Base-by-base conservation (phyloP, 1,284 basidiomycete genomes). In the Ceratobasidium sp. region DNA sequence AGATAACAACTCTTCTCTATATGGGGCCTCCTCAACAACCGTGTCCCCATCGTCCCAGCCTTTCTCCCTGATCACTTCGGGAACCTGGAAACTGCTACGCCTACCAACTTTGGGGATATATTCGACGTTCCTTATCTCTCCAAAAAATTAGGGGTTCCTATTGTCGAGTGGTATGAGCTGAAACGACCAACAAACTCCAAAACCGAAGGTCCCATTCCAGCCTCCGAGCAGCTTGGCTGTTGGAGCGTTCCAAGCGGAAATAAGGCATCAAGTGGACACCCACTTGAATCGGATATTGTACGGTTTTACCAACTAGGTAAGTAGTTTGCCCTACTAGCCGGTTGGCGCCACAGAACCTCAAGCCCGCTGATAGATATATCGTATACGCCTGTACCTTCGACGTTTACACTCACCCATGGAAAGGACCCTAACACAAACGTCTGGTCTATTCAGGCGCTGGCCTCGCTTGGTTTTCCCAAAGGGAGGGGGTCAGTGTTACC, bases 1-100 rank as follows among this genome's bases (percentile, higher is more conserved):
- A 38, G 22, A 25, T 55, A 7, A 25, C 43, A 8, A 50, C 17
- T 20, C 79, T 90, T 67, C 80, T 90, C 47, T 90, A 90, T 75
- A 81, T 91, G 27, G 87, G n/a, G 81, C 20, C 69, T 84, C 45
- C 80, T 90, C 67, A 88, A 88, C 2, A 25, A 54, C 2, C 86
- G 88, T 47, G 82, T 89, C 40, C 86, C 88, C 5, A 82, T 91
- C 70, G 74, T 91, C 12, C 82, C 85, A 10, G 82, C 83, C 75
- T 90, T 90, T 74, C 84, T 80, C 0, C 88, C 89, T 2, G 86
- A 86, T 5, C 88, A 91, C 74, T 82, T 90, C 55, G 85, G 84
- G 47, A 50, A 29, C 12, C 20, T 42, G n/a, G 45, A 45, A 31
- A 34, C 60, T 35, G 27, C 34, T 35, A 20, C 32, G 20, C 49